Conservation (phyloP, 1,139 yeast species). For the Zygosaccharomyces pseudobailii region DNA sequence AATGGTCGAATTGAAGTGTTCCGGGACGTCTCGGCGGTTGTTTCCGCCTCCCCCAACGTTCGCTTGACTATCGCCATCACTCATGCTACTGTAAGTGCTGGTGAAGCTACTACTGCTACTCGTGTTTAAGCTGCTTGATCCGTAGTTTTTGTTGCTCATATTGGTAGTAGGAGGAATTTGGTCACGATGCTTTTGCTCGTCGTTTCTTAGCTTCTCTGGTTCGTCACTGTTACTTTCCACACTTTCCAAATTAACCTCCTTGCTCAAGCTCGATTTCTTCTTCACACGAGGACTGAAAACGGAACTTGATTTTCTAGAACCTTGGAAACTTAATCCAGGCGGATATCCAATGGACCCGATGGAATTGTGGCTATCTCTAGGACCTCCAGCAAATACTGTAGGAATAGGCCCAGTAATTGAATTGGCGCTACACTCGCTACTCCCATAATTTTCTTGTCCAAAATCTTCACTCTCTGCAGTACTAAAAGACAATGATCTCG, state of each 20-base stretch:
- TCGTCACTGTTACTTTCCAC: slow-evolving; percentile 2
- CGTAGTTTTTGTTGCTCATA: background rate
- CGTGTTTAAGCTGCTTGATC: background rate
- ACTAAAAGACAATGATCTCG: slow-evolving; percentile 28
- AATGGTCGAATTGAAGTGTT: slow-evolving; percentile 2
- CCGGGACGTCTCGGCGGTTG: background rate
- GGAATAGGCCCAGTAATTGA: slow-evolving; percentile 12
- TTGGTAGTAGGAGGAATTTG: background rate
- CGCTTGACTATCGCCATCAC: slow-evolving; percentile 17
- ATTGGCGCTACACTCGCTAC: slow-evolving; percentile 8
- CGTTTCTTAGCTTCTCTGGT: background rate
- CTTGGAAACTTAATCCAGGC: slow-evolving; percentile 5
- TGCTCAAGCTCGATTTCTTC: slow-evolving; percentile 28
- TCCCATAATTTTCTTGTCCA: slow-evolving; percentile 11
- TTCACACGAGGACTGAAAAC: slow-evolving; percentile 13
- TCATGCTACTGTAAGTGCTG: slow-evolving; percentile 11
- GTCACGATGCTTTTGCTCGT: background rate
- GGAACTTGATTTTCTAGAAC: slow-evolving; percentile 9
- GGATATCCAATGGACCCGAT: slow-evolving; percentile 20
- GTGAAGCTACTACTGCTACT: slow-evolving; percentile 8
- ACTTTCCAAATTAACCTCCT: slow-evolving; percentile 18
- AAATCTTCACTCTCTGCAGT: slow-evolving; percentile 19
- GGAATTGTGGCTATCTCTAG: slow-evolving; percentile 27
- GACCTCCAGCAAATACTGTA: slow-evolving; percentile 25
- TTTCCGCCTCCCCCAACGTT: slow-evolving; percentile 13